phyloP scores from a whole-genome alignment of 257 asterid species.

The Nicotiana benthamiana region DNA sequence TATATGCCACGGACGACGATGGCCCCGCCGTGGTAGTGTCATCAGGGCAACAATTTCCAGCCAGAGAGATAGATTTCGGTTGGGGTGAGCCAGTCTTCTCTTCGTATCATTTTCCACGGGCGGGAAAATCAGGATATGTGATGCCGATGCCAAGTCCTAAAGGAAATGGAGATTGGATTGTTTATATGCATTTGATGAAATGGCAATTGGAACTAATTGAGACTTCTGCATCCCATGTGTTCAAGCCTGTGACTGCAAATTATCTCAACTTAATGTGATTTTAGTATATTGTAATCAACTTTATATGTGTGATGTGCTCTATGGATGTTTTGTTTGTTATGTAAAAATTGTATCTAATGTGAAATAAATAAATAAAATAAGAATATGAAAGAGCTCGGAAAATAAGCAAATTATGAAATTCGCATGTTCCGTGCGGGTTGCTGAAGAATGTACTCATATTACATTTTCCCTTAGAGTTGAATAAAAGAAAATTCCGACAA shows the following conservation, averaged over 20 bases:
- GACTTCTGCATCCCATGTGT: conserved; percentile 30
- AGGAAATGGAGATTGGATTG: conserved; percentile 75
- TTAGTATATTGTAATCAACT: not conserved
- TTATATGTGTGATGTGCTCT: not conserved
- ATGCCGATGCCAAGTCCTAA: conserved; percentile 13
- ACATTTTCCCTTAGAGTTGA: too few relatives aligned
- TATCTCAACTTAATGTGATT: conserved; percentile 16
- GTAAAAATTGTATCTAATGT: not conserved
- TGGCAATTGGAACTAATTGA: conserved; percentile 48
- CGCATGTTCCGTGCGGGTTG: too few relatives aligned
- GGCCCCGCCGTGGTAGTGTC: conserved; percentile 62
- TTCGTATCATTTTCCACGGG: conserved; percentile 68
- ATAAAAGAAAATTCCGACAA: too few relatives aligned
- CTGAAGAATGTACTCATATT: too few relatives aligned
- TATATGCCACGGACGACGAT: conserved; percentile 29
- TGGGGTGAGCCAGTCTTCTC: conserved; percentile 23
- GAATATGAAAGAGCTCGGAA: too few relatives aligned
- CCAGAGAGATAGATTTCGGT: not conserved
- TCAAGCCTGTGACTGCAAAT: conserved; percentile 28
- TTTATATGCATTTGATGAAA: conserved; percentile 48
- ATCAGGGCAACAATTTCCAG: conserved; percentile 23
- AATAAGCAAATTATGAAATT: too few relatives aligned
- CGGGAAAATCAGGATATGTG: conserved; percentile 21
- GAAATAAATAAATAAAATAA: too few relatives aligned
- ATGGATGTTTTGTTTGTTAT: not conserved